Percentiles rank a stretch among this genome's conserved stretches.
These are phyloP conservation scores for Trichophyton simii DNA, from an alignment of 2,329 filamentous ascomycete genomes.

Conservation along the genomic window DNA sequence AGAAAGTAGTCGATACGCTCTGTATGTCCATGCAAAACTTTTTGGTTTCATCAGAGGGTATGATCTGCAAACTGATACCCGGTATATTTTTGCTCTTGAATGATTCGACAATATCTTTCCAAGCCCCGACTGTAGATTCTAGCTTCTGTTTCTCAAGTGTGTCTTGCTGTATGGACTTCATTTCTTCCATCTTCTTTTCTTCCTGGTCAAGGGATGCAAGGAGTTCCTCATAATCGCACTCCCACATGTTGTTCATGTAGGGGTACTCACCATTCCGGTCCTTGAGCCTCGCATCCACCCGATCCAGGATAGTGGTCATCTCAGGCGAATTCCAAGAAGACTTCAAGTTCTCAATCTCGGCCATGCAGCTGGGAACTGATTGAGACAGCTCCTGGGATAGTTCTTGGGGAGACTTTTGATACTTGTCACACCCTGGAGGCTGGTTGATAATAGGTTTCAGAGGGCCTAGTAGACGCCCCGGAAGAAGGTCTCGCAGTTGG, in stretches of 20 bases:
- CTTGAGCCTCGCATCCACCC: slow-evolving; percentile 24
- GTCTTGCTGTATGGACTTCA: slow-evolving; percentile 18
- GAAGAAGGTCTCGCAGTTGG: slow-evolving; percentile 31
- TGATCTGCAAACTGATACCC: slow-evolving; percentile 20
- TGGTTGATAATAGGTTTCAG: slow-evolving; percentile 28
- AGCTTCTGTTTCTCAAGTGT: slow-evolving; percentile 20
- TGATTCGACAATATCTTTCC: slow-evolving; percentile 23
- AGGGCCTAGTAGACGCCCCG: slow-evolving; percentile 30
- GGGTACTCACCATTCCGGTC: slow-evolving; percentile 27
- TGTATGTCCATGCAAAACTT: slow-evolving; percentile 19
- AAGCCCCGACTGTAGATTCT: slow-evolving; percentile 21
- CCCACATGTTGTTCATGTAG: slow-evolving; percentile 29
- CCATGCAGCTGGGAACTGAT: slow-evolving; percentile 24
- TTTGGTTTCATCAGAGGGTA: slow-evolving; percentile 16
- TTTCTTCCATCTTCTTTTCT: slow-evolving; percentile 20
- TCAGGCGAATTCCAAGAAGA: slow-evolving; percentile 30
- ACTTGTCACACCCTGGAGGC: slow-evolving; percentile 14
- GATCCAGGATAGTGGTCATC: slow-evolving; percentile 28
- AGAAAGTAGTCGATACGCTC: slow-evolving; percentile 25
- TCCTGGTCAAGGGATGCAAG: slow-evolving; percentile 22
- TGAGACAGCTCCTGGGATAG: slow-evolving; percentile 26
- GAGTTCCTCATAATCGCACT: slow-evolving; percentile 28
- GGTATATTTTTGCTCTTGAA: slow-evolving; percentile 21
- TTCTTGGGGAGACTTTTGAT: slow-evolving; percentile 24
- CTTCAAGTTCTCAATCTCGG: slow-evolving; percentile 29